Conservation (phyloP, 73 alveolate genomes). For the Blepharisma japonicum region DNA sequence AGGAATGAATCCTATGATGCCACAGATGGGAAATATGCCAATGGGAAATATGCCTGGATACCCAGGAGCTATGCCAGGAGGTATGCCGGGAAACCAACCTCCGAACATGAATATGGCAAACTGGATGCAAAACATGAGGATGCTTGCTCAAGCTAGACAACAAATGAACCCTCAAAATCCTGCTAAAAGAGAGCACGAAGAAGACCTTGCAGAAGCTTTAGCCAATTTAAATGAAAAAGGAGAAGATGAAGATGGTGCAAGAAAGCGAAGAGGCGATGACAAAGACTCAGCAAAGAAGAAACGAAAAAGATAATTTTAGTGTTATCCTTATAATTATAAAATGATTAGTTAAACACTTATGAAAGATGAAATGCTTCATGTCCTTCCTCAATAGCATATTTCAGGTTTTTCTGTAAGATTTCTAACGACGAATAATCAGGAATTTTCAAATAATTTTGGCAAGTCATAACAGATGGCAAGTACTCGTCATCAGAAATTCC, state of each 20-base stretch:
- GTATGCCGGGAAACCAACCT: background rate
- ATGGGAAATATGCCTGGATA: too few species aligned
- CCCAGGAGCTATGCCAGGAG: constrained; percentile 40
- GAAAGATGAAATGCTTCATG: constrained; percentile 52
- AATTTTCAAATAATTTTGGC: constrained; percentile 81
- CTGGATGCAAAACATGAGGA: constrained; percentile 18
- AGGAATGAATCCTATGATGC: constrained; percentile 15
- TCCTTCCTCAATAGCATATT: constrained; percentile 82
- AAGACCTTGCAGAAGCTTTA: constrained; percentile 29
- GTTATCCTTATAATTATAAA: too few species aligned
- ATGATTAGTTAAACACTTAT: background rate
- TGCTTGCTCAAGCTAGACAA: background rate
- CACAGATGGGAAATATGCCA: too few species aligned
- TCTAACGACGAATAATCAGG: constrained; percentile 82
- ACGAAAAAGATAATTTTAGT: background rate
- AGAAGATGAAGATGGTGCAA: constrained; percentile 7
- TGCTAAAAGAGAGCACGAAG: constrained; percentile 1
- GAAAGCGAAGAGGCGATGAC: constrained; percentile 13
- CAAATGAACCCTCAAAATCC: too few species aligned
- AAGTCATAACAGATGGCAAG: constrained; percentile 82
- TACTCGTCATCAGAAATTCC: constrained; percentile 50
- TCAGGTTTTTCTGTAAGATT: constrained; percentile 50
- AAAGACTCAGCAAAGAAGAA: constrained; percentile 17
- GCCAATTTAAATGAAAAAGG: background rate
- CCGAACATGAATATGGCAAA: too few species aligned